Conservation (phyloP, 306 rosid species). For the Vigna unguiculata region DNA sequence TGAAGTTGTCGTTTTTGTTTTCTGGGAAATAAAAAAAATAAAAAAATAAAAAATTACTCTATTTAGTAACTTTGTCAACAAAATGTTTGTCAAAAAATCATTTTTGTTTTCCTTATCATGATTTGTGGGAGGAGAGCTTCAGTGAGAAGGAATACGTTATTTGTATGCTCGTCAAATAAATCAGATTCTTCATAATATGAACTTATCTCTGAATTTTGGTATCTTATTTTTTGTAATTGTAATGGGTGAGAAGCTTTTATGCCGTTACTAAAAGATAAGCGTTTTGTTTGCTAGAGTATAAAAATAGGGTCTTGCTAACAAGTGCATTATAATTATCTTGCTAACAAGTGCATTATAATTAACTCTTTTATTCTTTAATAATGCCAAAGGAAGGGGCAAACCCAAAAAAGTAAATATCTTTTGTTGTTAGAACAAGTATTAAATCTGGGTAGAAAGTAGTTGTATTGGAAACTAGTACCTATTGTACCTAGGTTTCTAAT, state of each 20-base stretch:
- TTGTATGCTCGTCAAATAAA: neutral
- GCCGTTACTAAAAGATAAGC: neutral
- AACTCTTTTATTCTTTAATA: neutral
- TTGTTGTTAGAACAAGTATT: neutral
- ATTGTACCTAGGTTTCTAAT: too few species aligned
- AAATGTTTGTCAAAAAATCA: too few species aligned
- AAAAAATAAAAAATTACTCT: too few species aligned
- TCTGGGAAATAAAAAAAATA: too few species aligned
- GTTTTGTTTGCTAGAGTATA: neutral
- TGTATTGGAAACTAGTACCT: too few species aligned
- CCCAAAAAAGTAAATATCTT: neutral
- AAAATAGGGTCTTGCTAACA: neutral
- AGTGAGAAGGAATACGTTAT: neutral
- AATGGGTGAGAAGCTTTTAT: neutral
- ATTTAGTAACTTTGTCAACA: too few species aligned
- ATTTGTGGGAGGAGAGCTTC: neutral
- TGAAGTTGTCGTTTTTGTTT: neutral
- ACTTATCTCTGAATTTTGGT: neutral
- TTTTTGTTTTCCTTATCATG: neutral
- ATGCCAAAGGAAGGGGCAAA: neutral
- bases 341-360: neutral
- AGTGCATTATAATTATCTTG: neutral
- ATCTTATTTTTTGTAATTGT: conserved; percentile 1
- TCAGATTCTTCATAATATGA: neutral
- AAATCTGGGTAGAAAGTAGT: too few species aligned